Evolutionary conservation across 495 filamentous ascomycete species (phyloP).

Genomic region (Aspergillus mulundensis): DNA sequence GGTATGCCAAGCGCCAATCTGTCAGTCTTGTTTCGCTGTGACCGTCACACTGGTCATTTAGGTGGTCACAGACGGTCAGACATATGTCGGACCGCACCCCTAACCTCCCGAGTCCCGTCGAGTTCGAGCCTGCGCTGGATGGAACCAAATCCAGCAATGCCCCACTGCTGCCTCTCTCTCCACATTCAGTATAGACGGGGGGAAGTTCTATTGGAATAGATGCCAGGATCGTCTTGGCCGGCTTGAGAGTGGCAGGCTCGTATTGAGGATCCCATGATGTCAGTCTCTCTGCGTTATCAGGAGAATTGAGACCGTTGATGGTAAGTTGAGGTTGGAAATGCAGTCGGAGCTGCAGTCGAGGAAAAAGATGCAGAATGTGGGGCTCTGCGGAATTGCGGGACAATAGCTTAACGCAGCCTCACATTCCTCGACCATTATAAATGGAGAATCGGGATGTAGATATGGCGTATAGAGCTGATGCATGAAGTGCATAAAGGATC

Average conservation of each 20-base stretch:
- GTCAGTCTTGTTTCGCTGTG: no score
- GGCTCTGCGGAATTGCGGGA: not conserved
- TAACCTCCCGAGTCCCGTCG: no score
- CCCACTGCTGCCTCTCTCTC: slow-evolving; percentile 5
- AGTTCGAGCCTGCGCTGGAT: not conserved
- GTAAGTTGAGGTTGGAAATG: not conserved
- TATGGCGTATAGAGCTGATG: no score
- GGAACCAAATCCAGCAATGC: not conserved
- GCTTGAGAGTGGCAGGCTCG: not conserved
- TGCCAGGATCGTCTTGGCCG: not conserved
- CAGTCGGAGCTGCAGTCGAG: not conserved
- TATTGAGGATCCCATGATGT: not conserved
- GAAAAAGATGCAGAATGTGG: not conserved
- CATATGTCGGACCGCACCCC: no score
- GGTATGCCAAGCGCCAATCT: no score
- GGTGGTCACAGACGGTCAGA: no score
- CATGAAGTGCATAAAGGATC: no score
- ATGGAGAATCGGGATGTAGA: not conserved
- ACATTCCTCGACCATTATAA: not conserved
- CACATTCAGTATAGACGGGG: not conserved
- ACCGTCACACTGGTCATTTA: no score
- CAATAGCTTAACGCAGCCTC: not conserved
- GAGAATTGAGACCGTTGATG: not conserved
- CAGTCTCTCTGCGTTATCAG: not conserved
- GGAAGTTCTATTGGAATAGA: not conserved